Base-by-base conservation (phyloP, 345 rosid genomes). In the Ailanthus altissimus region DNA sequence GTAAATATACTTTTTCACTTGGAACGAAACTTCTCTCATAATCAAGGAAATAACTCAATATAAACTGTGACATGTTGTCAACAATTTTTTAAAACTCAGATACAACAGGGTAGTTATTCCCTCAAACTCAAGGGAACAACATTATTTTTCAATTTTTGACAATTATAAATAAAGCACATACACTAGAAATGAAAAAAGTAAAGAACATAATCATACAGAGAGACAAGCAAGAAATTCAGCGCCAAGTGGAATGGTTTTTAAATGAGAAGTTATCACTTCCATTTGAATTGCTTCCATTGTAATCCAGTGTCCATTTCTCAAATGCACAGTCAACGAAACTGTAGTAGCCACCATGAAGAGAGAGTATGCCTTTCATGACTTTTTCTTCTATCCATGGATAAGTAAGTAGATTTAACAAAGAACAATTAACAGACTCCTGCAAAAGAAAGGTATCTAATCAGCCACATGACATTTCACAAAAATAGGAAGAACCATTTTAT, bases 341-440 rank as follows among this genome's bases (percentile, higher is more conserved):
- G 64, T 97, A 97, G 86, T 97, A 97, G 57, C 98, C 96, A 32
- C 98, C 99, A 60, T 97, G 97, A 71, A 97, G 81, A 57, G 88
- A 84, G 59, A 97, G 84, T 25, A 72, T 79, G 20, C 93, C 94
- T 50, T 80, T 77, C 82, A 73, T 77, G 74, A 90, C 94, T 77
- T 83, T 94, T 79, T 93, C 99, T 84, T 92, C 90, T 67, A 97
- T 89, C 99, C 99, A 97, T 2, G 97, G 98, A 73, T 94, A 97
- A 76, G 87, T 90, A 63, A 97, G 92, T 75, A 94, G 90, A 76
- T 85, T 94, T 51, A 71, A 75, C 84, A 97, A 81, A 1, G 99
- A 94, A 72, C 86, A 80, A 78, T 89, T 89, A 51, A 94, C 85
- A 1, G 99, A 97, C 40, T 87, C 89, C 99, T 97, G 84, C 40